Base-by-base conservation (phyloP, 805 yeast species). In the Lachancea cidri region DNA sequence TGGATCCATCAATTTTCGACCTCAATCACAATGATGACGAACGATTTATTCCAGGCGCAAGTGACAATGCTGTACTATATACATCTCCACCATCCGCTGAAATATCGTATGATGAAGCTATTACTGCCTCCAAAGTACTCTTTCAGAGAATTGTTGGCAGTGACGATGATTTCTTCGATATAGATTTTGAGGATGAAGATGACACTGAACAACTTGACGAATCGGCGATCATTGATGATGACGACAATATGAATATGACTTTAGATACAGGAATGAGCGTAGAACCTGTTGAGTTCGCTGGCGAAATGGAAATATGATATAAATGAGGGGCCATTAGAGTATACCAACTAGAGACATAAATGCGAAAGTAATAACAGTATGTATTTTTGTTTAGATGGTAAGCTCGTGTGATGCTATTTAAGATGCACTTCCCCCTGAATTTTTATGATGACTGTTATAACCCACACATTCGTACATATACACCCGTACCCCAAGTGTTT, bases 101-200 rank as follows among this genome's bases (percentile, higher is more conserved):
- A 57, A 74, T 93, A 22, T 83, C 95, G 29, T 91, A 88, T 61
- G 97, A 91, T 60, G 98, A 96, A 22, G 76, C 86, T 3, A 77
- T 91, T 15, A 79, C 89, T 2, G 93, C 87, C 46, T 87, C 89
- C 5, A 83, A 79, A 57, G 67, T 76, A 16, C 60, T 91, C 32
- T 91, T 86, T 60, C 80, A 77, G 46, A 71, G 74, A 42, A 81
- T 91, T 47, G 94, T 93, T 8, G 98, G 98, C 7, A 77, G 95
- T 2, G 93, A 85, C 58, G 97, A 91, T 54, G 98, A 91, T 64
- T 93, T 93, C 67, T 91, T 91, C 58, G 96, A 87, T 61, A 86
- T 91, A 32, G 98, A 91, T 64, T 91, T 91, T 58, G 97, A 91
- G 64, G 98, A 91, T 60, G 96, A 88, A 16, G 95, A 85, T 33